Conservation (phyloP, 2,329 filamentous ascomycete genomes). For the Calonectria naviculata region DNA sequence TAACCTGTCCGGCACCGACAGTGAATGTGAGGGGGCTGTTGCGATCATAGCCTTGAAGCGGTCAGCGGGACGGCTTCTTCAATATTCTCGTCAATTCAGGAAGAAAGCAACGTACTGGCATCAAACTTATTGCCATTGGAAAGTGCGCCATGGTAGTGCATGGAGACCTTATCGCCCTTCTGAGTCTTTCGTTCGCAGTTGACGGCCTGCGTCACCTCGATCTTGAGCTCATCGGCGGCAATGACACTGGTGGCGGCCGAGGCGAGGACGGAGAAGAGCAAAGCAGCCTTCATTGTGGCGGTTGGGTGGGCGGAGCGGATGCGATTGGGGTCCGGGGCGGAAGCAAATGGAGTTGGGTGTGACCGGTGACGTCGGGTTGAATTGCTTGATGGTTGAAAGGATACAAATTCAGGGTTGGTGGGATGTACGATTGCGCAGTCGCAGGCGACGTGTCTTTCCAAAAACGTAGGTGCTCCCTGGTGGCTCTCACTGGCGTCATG, state of each 20-base stretch:
- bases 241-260: conserved; percentile 62
- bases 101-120: conserved; percentile 62
- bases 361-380: conserved; percentile 37
- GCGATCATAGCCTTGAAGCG: conserved; percentile 73
- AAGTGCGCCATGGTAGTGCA: conserved; percentile 91
- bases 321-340: conserved; percentile 9
- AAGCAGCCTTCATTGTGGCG: conserved; percentile 60
- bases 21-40: conserved; percentile 81
- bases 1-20: conserved; percentile 85
- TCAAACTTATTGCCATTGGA: conserved; percentile 86
- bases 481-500: conserved; percentile 14
- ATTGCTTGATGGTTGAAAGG: conserved; percentile 25
- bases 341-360: conserved; percentile 21
- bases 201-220: conserved; percentile 79
- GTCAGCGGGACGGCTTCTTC: conserved; percentile 1
- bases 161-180: conserved; percentile 82
- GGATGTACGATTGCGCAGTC: conserved; percentile 19
- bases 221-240: conserved; percentile 72
- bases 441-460: conserved; percentile 39
- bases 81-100: not conserved
- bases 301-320: conserved; percentile 25
- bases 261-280: conserved; percentile 62
- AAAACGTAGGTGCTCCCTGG: conserved; percentile 1
- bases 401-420: conserved; percentile 28
- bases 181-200: conserved; percentile 83